Conservation (phyloP, 768 basidiomycete species). For the Boletales sp. region DNA sequence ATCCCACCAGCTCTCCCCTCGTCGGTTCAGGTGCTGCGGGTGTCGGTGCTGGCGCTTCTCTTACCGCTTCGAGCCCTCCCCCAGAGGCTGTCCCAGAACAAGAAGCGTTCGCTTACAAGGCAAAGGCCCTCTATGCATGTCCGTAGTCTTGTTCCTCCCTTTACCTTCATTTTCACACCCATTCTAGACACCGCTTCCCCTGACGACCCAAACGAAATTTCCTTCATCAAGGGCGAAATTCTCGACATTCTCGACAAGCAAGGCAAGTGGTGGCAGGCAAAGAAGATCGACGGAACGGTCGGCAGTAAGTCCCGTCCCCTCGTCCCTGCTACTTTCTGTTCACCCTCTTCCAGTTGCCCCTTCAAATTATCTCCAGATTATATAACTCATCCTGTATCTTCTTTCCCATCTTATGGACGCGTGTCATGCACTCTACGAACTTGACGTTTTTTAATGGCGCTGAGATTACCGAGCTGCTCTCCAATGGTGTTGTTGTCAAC, state of each 20-base stretch:
- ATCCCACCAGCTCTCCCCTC: constrained; percentile 59
- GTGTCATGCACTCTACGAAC: constrained; percentile 26
- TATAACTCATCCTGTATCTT: constrained; percentile 38
- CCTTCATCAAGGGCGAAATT: constrained; percentile 88
- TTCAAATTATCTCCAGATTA: constrained; percentile 81
- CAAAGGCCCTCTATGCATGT: constrained; percentile 91
- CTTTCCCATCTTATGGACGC: constrained; percentile 22
- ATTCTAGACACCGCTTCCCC: constrained; percentile 82
- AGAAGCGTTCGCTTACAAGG: constrained; percentile 64
- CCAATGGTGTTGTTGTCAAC: constrained; percentile 22
- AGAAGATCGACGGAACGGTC: constrained; percentile 66
- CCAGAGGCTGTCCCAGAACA: constrained; percentile 30
- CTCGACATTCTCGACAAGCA: constrained; percentile 92
- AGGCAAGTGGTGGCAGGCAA: constrained; percentile 93
- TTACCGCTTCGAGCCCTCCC: constrained; percentile 16
- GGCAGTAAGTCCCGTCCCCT: constrained; percentile 61
- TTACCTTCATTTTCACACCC: constrained; percentile 18
- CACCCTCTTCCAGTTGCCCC: constrained; percentile 58
- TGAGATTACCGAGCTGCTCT: constrained; percentile 15
- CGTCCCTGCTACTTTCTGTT: constrained; percentile 1
- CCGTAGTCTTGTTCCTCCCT: constrained; percentile 29
- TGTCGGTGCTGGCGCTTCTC: constrained; percentile 50
- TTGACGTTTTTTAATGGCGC: constrained; percentile 31
- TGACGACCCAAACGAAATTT: constrained; percentile 95
- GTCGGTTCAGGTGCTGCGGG: constrained; percentile 63